Base-by-base conservation (phyloP, 495 filamentous ascomycete species). In the Xylaria castorea region DNA sequence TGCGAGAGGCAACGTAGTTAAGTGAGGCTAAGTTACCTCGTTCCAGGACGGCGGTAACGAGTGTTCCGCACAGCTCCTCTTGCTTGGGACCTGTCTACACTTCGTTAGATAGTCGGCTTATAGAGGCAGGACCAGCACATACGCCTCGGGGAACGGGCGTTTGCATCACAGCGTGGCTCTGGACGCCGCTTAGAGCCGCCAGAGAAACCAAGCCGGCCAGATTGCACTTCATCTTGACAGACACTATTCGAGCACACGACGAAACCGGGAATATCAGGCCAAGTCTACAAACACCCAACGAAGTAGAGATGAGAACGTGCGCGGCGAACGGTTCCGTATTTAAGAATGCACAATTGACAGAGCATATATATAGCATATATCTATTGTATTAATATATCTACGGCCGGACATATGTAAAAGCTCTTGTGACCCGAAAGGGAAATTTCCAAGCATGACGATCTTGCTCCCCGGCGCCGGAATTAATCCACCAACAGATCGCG, bases 71-170 rank as follows among this genome's bases (percentile, higher is more conserved):
- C 3, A 42, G 38, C 27, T 66, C 70, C 11, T 34, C n/a, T 48
- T 71, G 70, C 70, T 71, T 71, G 1, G 60, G n/a, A 22, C 70
- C 70, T 32, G 70, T 71, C 70, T 71, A 30, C 27, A 38, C 5
- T 2, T 6, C 27, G 36, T 70, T 34, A 63, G 32, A 40, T 20
- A 5, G 18, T 55, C 16, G 36, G 12, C 34, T 27, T 30, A 2
- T 7, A 51, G 4, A 22, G 42, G 14, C 5, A 11, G 51, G 22
- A 14, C 18, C 1, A 9, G 5, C 30, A 42, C 70, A 16, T 71
- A 71, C 70, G 32, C 70, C 61, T 44, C 70, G 46, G 9, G 61
- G 70, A 22, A 5, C 38, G 18, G 70, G 70, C 7, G 27, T 6
- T 50, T 63, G 58, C 46, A 71, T 71, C 25, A 71, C 70, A 1